Conservation (phyloP, 371 early-diverging fungal species). For the Mortierella sp. region DNA sequence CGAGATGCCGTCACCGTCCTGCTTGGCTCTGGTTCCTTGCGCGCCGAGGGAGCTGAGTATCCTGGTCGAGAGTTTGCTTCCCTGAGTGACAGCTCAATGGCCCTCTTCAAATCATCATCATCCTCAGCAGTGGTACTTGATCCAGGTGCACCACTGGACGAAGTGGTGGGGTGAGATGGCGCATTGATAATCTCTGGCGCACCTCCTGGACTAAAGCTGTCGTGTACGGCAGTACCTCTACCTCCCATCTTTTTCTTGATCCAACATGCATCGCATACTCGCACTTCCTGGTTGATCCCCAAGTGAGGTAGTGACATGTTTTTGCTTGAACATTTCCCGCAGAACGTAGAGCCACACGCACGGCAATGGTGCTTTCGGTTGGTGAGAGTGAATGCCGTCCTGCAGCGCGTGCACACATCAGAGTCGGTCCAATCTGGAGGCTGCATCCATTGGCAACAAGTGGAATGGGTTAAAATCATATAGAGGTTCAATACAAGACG, state of each 20-base stretch:
- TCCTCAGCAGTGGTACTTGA: slow-evolving; percentile 57
- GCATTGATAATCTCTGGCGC: slow-evolving; percentile 17
- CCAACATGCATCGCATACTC: slow-evolving; percentile 94
- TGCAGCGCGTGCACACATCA: slow-evolving; percentile 91
- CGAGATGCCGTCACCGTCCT: neutral
- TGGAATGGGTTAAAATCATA: neutral
- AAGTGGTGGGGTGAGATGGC: slow-evolving; percentile 12
- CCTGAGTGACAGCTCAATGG: slow-evolving; percentile 87
- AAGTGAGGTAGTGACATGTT: slow-evolving; percentile 82
- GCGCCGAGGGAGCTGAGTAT: slow-evolving; percentile 26
- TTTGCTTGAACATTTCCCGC: slow-evolving; percentile 91
- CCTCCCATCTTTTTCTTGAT: slow-evolving; percentile 68
- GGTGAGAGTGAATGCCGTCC: slow-evolving; percentile 88
- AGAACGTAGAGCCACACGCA: slow-evolving; percentile 94
- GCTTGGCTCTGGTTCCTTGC: slow-evolving; percentile 11
- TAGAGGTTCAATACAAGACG: neutral
- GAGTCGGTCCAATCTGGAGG: slow-evolving; percentile 97
- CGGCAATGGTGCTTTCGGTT: slow-evolving; percentile 98
- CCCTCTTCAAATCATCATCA: slow-evolving; percentile 87
- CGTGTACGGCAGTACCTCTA: slow-evolving; percentile 32
- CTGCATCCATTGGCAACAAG: slow-evolving; percentile 45
- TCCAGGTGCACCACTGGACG: slow-evolving; percentile 11
- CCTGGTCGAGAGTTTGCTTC: slow-evolving; percentile 67
- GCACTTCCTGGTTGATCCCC: slow-evolving; percentile 88
- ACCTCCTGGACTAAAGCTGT: slow-evolving; percentile 25